Percentiles rank a stretch among this genome's conserved stretches.
Conservation (phyloP, 768 basidiomycete genomes). For the Leccinum longicurvipes region DNA sequence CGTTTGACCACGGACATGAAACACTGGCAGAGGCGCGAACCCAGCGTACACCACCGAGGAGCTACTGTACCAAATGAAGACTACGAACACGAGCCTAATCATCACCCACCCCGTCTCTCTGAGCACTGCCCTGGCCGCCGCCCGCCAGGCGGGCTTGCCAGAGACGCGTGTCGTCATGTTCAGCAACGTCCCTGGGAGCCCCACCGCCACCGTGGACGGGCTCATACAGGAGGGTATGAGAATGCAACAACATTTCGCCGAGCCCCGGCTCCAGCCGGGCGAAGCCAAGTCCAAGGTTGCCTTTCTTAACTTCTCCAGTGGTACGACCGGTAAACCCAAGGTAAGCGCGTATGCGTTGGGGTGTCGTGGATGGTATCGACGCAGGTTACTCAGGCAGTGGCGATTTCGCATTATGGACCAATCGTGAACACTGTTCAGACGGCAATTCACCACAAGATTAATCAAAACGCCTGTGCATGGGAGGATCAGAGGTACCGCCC, state of each 20-base stretch:
- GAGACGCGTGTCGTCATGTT: conserved; percentile 29
- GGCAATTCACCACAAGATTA: conserved; percentile 46
- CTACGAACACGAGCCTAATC: conserved; percentile 26
- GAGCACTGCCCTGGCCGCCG: conserved; percentile 29
- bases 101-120: conserved; percentile 31
- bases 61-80: conserved; percentile 31
- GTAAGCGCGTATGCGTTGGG: conserved; percentile 1
- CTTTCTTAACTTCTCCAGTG: conserved; percentile 70
- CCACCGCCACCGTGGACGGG: conserved; percentile 39
- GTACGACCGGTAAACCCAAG: conserved; percentile 59
- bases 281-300: conserved; percentile 62
- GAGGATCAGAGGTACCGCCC: conserved; percentile 42
- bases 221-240: conserved; percentile 45
- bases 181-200: conserved; percentile 13
- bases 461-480: conserved; percentile 36
- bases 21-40: conserved; percentile 34
- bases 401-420: conserved; percentile 61
- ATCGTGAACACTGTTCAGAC: conserved; percentile 65
- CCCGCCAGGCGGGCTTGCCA: conserved; percentile 29
- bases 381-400: conserved; percentile 48
- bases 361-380: background rate
- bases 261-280: conserved; percentile 47
- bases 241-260: conserved; percentile 38
- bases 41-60: conserved; percentile 34
- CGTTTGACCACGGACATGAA: background rate